phyloP scores from a whole-genome alignment of 805 yeast species.

The Maudiozyma saulgeensis region DNA sequence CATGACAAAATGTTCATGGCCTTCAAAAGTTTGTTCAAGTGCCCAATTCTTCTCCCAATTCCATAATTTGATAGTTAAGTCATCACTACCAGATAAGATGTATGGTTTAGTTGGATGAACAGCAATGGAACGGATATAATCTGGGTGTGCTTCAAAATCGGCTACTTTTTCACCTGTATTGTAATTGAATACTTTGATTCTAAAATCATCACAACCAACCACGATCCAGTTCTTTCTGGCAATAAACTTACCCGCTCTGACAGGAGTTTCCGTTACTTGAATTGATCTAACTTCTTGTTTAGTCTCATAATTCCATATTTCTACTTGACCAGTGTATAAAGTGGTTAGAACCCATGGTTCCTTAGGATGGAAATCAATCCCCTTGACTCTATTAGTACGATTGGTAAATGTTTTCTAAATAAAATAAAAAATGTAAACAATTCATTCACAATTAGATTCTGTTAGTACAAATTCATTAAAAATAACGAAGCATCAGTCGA shows the following conservation, averaged over 20 bases:
- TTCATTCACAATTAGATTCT: not conserved
- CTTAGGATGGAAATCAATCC: conserved; percentile 93
- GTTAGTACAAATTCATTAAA: conserved; percentile 18
- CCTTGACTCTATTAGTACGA: conserved; percentile 94
- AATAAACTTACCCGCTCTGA: conserved; percentile 88
- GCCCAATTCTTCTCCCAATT: conserved; percentile 96
- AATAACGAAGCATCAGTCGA: conserved; percentile 2
- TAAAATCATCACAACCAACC: conserved; percentile 94
- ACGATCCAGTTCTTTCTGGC: conserved; percentile 96
- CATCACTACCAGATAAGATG: conserved; percentile 83
- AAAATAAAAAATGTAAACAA: not conserved
- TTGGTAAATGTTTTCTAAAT: conserved; percentile 51
- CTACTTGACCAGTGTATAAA: conserved; percentile 73
- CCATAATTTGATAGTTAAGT: conserved; percentile 86
- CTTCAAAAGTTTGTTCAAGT: conserved; percentile 82
- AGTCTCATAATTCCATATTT: conserved; percentile 92
- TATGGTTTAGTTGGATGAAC: conserved; percentile 92
- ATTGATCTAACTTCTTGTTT: conserved; percentile 70
- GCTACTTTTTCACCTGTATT: conserved; percentile 90
- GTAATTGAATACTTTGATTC: conserved; percentile 85
- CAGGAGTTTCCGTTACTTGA: conserved; percentile 93
- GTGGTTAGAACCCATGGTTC: conserved; percentile 96
- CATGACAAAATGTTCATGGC: conserved; percentile 94
- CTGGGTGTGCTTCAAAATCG: conserved; percentile 97
- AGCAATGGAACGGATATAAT: conserved; percentile 85